Conservation (phyloP, 2,329 filamentous ascomycete species). For the Volutella citrinella region DNA sequence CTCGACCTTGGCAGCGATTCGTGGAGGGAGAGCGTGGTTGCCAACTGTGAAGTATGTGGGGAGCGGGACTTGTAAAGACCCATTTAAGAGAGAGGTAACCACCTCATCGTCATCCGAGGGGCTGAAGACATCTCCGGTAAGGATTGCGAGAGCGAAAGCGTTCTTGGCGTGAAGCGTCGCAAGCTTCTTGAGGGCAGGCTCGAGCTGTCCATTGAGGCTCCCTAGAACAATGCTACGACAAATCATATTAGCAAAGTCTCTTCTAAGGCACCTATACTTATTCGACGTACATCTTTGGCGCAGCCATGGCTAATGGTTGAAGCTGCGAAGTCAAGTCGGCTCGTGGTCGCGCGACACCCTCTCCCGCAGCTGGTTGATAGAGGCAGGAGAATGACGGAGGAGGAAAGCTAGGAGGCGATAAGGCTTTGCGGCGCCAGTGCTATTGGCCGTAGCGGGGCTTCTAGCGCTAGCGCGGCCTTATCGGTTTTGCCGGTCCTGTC, state of each 20-base stretch:
- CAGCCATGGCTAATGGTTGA: conserved; percentile 36
- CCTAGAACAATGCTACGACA: conserved; percentile 75
- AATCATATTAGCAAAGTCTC: too few relatives aligned
- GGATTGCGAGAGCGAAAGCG: conserved; percentile 78
- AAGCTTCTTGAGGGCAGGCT: conserved; percentile 75
- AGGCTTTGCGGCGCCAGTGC: conserved; percentile 29
- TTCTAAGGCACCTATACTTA: too few relatives aligned
- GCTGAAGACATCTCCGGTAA: conserved; percentile 80
- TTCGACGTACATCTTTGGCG: conserved; percentile 47
- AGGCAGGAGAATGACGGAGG: conserved; percentile 4
- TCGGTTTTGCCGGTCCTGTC: conserved; percentile 32
- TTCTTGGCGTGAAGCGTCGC: conserved; percentile 81
- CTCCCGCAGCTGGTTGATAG: too few relatives aligned
- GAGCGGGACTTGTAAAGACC: conserved; percentile 71
- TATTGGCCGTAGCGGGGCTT: conserved; percentile 28
- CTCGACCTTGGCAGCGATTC: conserved; percentile 70
- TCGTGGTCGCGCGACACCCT: too few relatives aligned
- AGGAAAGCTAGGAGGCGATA: conserved; percentile 19
- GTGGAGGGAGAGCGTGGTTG: conserved; percentile 64
- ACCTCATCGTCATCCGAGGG: conserved; percentile 55
- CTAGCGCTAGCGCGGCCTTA: conserved; percentile 24
- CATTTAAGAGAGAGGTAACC: conserved; percentile 64
- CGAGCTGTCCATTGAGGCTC: conserved; percentile 75
- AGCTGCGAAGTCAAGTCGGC: conserved; percentile 3
- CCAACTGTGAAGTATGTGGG: conserved; percentile 91